phyloP scores from a whole-genome alignment of 495 filamentous ascomycete species.

The Neurospora tetraspora region DNA sequence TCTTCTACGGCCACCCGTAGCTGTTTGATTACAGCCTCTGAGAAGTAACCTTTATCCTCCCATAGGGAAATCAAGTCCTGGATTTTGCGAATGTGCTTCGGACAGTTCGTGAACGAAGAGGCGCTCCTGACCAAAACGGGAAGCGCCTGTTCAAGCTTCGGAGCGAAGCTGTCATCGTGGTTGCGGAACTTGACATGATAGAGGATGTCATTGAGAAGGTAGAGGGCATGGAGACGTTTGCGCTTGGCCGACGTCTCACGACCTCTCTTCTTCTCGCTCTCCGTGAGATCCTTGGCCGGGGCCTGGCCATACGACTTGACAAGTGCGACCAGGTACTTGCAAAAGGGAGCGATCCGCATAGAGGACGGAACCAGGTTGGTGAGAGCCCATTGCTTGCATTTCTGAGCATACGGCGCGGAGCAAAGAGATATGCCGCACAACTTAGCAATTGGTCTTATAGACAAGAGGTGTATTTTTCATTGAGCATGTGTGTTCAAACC shows the following conservation, averaged over 20 bases:
- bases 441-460: constrained; percentile 49
- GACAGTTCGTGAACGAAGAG: constrained; percentile 50
- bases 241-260: constrained; percentile 50
- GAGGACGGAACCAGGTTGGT: constrained; percentile 58
- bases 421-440: constrained; percentile 21
- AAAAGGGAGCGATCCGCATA: constrained; percentile 53
- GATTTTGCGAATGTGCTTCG: constrained; percentile 59
- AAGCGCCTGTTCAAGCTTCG: constrained; percentile 51
- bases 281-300: constrained; percentile 8
- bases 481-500: constrained; percentile 64
- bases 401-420: constrained; percentile 40
- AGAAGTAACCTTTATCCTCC: constrained; percentile 59
- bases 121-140: constrained; percentile 51
- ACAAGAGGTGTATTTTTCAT: constrained; percentile 25
- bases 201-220: constrained; percentile 75
- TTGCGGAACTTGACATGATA: constrained; percentile 62
- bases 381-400: constrained; percentile 79
- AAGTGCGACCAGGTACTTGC: constrained; percentile 67
- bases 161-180: constrained; percentile 44
- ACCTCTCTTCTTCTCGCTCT: constrained; percentile 14
- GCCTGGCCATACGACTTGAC: constrained; percentile 45
- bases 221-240: constrained; percentile 68
- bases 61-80: constrained; percentile 61
- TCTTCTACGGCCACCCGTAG: constrained; percentile 49
- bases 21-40: constrained; percentile 45